Conservation (phyloP, 805 yeast genomes). For the Yarrowia osloensis region DNA sequence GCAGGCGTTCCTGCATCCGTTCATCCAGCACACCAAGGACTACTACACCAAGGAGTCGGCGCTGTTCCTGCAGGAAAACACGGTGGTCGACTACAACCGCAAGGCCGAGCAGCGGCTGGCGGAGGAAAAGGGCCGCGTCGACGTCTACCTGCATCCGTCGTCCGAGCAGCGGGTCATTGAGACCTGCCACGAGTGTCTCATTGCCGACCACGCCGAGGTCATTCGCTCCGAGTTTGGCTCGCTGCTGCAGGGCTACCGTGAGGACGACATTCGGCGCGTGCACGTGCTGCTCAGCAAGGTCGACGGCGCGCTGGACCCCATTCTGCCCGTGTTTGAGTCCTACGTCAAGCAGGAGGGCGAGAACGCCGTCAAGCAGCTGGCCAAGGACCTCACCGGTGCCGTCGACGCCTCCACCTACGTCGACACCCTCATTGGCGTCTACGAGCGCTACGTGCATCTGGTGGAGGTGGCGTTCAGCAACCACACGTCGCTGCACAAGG, state of each 20-base stretch:
- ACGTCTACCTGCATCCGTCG: slow-evolving; percentile 79
- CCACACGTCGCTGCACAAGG: slow-evolving; percentile 77
- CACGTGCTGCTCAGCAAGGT: slow-evolving; percentile 75
- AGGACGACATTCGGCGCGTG: slow-evolving; percentile 75
- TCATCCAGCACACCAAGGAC: slow-evolving; percentile 56
- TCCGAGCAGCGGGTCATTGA: slow-evolving; percentile 77
- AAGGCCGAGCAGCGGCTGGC: slow-evolving; percentile 80
- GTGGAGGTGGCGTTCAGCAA: slow-evolving; percentile 68
- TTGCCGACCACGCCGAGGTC: slow-evolving; percentile 72
- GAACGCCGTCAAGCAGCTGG: slow-evolving; percentile 60
- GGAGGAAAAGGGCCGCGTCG: slow-evolving; percentile 80
- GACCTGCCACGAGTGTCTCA: slow-evolving; percentile 71
- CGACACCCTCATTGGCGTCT: slow-evolving; percentile 69
- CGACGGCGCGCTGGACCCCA: slow-evolving; percentile 73
- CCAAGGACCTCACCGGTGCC: slow-evolving; percentile 42
- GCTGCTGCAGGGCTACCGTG: slow-evolving; percentile 72
- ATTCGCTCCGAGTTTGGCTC: slow-evolving; percentile 75
- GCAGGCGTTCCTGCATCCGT: slow-evolving; percentile 72
- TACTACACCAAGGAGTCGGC: slow-evolving; percentile 71
- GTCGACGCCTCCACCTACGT: slow-evolving; percentile 80
- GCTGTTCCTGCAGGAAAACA: slow-evolving; percentile 65
- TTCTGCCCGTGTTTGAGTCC: slow-evolving; percentile 69
- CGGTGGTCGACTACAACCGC: slow-evolving; percentile 86
- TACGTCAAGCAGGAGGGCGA: slow-evolving; percentile 70
- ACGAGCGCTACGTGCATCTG: slow-evolving; percentile 64